Base-by-base conservation (phyloP, 306 rosid species). In the Aeschynomene evenia region DNA sequence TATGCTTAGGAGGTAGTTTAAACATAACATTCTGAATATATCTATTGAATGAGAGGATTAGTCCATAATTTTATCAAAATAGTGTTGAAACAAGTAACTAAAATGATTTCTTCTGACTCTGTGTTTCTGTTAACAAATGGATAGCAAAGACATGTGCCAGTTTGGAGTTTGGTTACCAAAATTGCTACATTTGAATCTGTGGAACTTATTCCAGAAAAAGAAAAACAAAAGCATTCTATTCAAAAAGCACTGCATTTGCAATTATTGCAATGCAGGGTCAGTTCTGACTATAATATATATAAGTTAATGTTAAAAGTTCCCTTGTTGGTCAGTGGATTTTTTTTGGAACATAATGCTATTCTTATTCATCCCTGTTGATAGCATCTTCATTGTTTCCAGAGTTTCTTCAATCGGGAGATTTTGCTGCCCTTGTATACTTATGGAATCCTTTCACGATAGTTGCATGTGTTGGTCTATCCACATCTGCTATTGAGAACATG, bases 371-470 rank as follows among this genome's bases (percentile, higher is more conserved):
- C 52, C 31, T 24, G 54, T 76, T 77, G 15, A 71, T 66, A 10
- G 61, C 16, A 29, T 64, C 34, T 72, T 61, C n/a, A 10, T 40
- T 73, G 60, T 77, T 77, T 78, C 15, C 83, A 82, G 86, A 69
- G 55, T 37, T 51, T 70, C 78, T 82, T 33, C 86, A 74, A 73
- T 77, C 83, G 40, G 86, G 83, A 56, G 78, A 78, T 54, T 40
- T 82, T 43, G 86, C 80, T 74, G 86, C 80, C 42, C 83, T 82
- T 33, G 64, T 70, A 57, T 82, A 82, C 63, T 69, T 82, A 50
- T 82, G 86, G 86, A 82, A 78, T 74, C 83, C 85, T 56, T 83
- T 83, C 78, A 79, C 87, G 3, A 60, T 76, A 58, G 82, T 51
- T 63, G 80, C 82, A 52, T 83, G 87, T 1, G 84, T 83, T 33